These are phyloP conservation scores for Aureobasidium sp. DNA, from an alignment of 2,329 filamentous ascomycete species.

Conservation along the genomic window DNA sequence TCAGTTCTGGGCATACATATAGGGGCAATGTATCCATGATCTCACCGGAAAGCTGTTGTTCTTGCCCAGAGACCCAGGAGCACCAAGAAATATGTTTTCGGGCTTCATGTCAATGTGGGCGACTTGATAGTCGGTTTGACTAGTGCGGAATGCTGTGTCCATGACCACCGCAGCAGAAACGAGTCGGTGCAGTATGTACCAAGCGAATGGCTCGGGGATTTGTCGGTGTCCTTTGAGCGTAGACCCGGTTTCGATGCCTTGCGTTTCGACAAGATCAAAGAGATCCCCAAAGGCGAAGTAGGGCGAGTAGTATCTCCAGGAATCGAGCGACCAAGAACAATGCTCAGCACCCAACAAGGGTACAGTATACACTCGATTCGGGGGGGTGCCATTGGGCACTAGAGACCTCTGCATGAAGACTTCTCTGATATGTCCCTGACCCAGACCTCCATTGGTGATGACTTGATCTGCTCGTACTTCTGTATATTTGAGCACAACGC, in stretches of 20 bases:
- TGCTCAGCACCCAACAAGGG: not conserved
- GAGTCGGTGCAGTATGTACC: slow-evolving; percentile 1
- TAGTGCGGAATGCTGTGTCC: not conserved
- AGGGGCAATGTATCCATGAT: too few species aligned
- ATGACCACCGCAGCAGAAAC: not conserved
- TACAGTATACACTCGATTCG: not conserved
- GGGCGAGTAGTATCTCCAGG: slow-evolving; percentile 1
- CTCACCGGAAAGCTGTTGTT: not conserved
- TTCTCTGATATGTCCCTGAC: not conserved
- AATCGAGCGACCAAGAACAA: not conserved
- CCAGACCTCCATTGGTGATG: not conserved
- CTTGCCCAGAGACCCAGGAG: not conserved
- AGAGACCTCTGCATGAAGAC: not conserved
- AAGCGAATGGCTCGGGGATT: slow-evolving; percentile 2
- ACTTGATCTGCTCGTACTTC: not conserved
- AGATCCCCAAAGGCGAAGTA: not conserved
- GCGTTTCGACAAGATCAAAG: not conserved
- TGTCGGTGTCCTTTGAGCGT: not conserved
- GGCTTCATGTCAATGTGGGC: slow-evolving; percentile 3
- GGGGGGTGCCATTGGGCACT: not conserved
- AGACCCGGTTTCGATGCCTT: not conserved
- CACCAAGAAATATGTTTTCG: not conserved
- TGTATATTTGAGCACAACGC: not conserved
- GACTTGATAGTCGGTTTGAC: not conserved
- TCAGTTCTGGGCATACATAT: not conserved